Evolutionary conservation across 2,329 filamentous ascomycete genomes (phyloP).

Genomic region (Paradendryphiella salina): DNA sequence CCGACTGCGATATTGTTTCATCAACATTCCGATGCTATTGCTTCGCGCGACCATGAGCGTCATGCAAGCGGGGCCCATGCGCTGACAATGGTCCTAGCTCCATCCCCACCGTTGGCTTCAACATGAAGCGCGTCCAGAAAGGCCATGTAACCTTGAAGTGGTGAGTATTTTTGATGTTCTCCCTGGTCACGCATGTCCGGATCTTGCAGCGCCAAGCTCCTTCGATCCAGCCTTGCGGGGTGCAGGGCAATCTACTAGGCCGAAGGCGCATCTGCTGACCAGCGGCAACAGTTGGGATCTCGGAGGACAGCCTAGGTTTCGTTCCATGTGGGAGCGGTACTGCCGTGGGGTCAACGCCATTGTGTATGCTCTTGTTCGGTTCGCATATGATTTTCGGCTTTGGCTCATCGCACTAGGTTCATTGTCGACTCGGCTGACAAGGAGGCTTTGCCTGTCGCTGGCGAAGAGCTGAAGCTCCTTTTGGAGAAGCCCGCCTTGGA

Average conservation of each 20-base stretch:
- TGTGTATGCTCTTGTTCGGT: conserved; percentile 60
- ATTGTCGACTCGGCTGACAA: conserved; percentile 95
- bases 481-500: conserved; percentile 82
- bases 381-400: conserved; percentile 15
- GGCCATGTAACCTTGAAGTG: conserved; percentile 98
- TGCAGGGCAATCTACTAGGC: conserved; percentile 36
- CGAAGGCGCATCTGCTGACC: conserved; percentile 43
- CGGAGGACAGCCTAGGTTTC: conserved; percentile 93
- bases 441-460: conserved; percentile 77
- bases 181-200: conserved; percentile 43
- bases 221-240: conserved; percentile 37
- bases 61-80: conserved; percentile 33
- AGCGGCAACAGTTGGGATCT: conserved; percentile 76
- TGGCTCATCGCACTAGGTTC: conserved; percentile 61
- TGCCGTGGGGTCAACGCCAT: conserved; percentile 97
- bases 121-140: conserved; percentile 97
- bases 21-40: conserved; percentile 31
- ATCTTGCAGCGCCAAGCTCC: conserved; percentile 44
- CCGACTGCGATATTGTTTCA: conserved; percentile 32
- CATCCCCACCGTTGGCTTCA: conserved; percentile 97
- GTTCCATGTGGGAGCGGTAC: conserved; percentile 99
- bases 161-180: conserved; percentile 51
- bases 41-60: conserved; percentile 37
- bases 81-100: conserved; percentile 66
- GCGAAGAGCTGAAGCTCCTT: conserved; percentile 88